Conservation (phyloP, 352 stramenopile species). For the Albugo laibachii region DNA sequence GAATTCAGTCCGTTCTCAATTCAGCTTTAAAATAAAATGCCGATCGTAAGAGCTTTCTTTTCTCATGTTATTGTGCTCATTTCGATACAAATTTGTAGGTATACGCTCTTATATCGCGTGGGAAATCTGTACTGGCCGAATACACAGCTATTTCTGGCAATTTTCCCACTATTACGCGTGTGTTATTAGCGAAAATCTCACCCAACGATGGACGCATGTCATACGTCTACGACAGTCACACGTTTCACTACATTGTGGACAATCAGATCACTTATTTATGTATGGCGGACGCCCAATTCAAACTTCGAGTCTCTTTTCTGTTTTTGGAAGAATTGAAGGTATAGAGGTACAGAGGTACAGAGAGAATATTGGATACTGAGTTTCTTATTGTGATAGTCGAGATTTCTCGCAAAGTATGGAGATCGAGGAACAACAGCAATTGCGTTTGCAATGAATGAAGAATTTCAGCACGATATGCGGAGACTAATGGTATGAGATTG, state of each 20-base stretch:
- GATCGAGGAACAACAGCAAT: constrained; percentile 77
- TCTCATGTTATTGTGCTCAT: background rate
- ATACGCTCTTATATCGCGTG: constrained; percentile 92
- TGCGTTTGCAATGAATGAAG: constrained; percentile 95
- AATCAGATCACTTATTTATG: constrained; percentile 94
- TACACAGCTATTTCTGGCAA: constrained; percentile 93
- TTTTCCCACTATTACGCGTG: constrained; percentile 94
- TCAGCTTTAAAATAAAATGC: no score
- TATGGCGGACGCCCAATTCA: constrained; percentile 91
- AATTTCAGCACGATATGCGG: constrained; percentile 89
- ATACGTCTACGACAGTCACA: constrained; percentile 93
- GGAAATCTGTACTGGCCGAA: constrained; percentile 96
- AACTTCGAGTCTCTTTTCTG: constrained; percentile 91
- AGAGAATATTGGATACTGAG: background rate
- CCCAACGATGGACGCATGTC: constrained; percentile 87
- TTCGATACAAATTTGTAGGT: constrained; percentile 20
- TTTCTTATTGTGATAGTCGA: constrained; percentile 10
- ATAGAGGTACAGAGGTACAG: background rate
- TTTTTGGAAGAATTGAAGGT: constrained; percentile 96
- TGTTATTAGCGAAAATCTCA: constrained; percentile 94
- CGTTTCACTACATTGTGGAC: constrained; percentile 95
- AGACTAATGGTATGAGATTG: constrained; percentile 70
- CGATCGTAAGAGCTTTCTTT: background rate
- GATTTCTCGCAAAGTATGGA: constrained; percentile 76
- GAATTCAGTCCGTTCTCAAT: no score